Base-by-base conservation (phyloP, 441 rosid species). In the Eutrema salsugineum region DNA sequence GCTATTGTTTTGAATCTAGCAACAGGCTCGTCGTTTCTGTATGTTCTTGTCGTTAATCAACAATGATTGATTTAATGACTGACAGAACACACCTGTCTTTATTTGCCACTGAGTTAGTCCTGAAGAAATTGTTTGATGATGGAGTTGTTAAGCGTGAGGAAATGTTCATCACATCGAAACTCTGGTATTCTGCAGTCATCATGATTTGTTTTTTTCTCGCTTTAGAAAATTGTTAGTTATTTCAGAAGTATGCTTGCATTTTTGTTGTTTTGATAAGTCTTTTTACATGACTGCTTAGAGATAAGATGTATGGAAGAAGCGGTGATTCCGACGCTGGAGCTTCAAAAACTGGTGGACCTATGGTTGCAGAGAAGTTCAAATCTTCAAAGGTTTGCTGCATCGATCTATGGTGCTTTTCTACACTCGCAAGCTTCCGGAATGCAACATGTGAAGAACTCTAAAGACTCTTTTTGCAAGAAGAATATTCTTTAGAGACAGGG, bases 111-210 rank as follows among this genome's bases (percentile, higher is more conserved):
- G 97, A 97, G 27, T 50, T 9, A 30, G 93, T 71, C 6, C 69
- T 93, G 51, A 87, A 85, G 84, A 81, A 85, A 68, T 75, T 93
- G 51, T 85, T 88, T 67, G 83, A 82, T 14, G 92, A 84, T 15
- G 86, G 91, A 3, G 84, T 87, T 30, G 91, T 93, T 50, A 88
- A 90, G 77, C 91, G 98, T 4, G 92, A 88, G 71, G 93, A 90
- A 6, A 30, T 93, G 70, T 90, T 85, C 66, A 81, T 93, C 74
- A 90, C 97, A 70, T 93, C 95, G 50, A 90, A 90, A 75, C 97
- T 90, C 78, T 85, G 95, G 98, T 90, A 80, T 68, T 85, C 79
- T 66, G 46, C 54, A n/a, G n/a, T n/a, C n/a, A n/a, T n/a, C n/a
- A n/a, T n/a, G n/a, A n/a, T n/a, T n/a, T n/a, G n/a, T n/a, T n/a